Evolutionary conservation across 108 stramenopile genomes (phyloP), one percentile per base, ranked within the genome.

Genomic region (Ochromonas danica): DNA sequence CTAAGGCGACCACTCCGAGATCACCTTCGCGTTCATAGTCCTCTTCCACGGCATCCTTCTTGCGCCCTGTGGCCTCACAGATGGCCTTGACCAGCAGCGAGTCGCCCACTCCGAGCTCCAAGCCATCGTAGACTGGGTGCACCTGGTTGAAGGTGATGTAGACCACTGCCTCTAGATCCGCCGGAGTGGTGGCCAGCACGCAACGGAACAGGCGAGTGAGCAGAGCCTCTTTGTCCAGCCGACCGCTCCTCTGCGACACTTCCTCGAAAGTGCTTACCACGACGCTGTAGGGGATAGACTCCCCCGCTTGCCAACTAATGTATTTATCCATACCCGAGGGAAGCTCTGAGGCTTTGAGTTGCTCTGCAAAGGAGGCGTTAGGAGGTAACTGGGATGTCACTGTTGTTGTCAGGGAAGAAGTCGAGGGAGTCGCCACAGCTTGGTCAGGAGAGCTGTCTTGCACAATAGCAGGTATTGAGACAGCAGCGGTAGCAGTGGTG

Each of bases 81-180:
- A 99, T 92, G 6, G 97, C 96, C 86, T 96, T 97, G 65, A 92
- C 90, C 35, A 99, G 86, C 42, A 98, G 88, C 38, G 92, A 84
- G 74, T 99, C 97, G 0, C 99, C 99, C 42, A 99, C 91, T 1
- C 99, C 99, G 1, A 99, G 87, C 84, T 99, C 99, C 43, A 98
- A 81, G 77, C 92, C 92, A 62, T 95, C 92, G 77, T 94, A 94
- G 39, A 94, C 90, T 0, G 99, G 97, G 36, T 96, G 96, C 1
- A 99, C 91, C 51, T 90, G 80, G 71, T 95, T 95, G 82, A 84
- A 86, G 30, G 91, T 85, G 28, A 99, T 86, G 84, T 96, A 97
- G 60, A 97, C 80, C 42, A 89, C 80, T 10, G 89, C 74, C 38
- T 89, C 83, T 27, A 99, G 89, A 78, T 96, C 94, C 14, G 85